Conservation (phyloP, 148 eudicot species). For the Spergularia marina region DNA sequence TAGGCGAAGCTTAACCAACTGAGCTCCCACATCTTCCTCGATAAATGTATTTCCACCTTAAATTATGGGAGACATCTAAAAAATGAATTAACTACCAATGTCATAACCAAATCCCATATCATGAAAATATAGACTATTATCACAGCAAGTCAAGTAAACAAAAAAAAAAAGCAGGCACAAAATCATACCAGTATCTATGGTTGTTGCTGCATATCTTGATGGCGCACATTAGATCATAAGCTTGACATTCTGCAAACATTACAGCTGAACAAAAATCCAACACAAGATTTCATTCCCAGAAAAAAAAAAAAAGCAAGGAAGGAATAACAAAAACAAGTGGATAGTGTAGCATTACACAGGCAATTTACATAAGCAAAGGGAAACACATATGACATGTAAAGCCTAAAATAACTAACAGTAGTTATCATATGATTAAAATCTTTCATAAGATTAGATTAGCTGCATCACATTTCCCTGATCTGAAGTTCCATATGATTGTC, state of each 20-base stretch:
- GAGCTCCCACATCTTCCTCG: no score
- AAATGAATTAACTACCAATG: background rate
- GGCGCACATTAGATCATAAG: conserved; percentile 30
- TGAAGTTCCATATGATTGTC: conserved; percentile 20
- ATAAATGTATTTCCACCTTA: no score
- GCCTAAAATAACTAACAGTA: conserved; percentile 25
- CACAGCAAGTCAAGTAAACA: background rate
- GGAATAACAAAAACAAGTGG: conserved; percentile 10
- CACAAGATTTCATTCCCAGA: conserved; percentile 49
- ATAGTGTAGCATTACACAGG: conserved; percentile 18
- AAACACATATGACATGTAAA: conserved; percentile 27
- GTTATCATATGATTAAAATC: conserved; percentile 31
- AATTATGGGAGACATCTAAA: background rate
- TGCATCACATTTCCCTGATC: conserved; percentile 23
- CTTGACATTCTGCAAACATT: conserved; percentile 34
- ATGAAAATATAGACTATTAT: no score
- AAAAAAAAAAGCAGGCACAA: background rate
- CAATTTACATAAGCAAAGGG: conserved; percentile 17
- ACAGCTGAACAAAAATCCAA: conserved; percentile 50
- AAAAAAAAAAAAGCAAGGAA: conserved; percentile 11
- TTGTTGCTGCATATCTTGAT: conserved; percentile 47
- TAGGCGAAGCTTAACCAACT: no score
- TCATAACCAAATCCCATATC: no score
- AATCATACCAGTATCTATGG: conserved; percentile 29
- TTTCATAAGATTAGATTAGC: conserved; percentile 41